Evolutionary conservation across 2,329 filamentous ascomycete species (phyloP), one percentile per base, ranked within the genome.

Genomic region (Myriosclerotinia scirpicola): DNA sequence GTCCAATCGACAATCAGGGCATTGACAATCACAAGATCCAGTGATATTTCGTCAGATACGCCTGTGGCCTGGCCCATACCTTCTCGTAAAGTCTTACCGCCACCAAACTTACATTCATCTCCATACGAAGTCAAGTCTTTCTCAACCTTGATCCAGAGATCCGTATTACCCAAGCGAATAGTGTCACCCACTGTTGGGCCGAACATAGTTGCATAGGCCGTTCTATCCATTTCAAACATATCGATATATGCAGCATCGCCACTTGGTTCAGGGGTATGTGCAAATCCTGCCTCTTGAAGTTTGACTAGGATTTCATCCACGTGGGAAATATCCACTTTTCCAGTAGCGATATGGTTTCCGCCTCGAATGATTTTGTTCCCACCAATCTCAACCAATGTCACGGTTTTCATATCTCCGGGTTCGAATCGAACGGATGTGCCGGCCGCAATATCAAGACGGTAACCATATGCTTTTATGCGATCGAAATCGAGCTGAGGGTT

Each of bases 51-150:
- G 73, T 94, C 90, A 0, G 84, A 79, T 54, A 91, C 84, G 5
- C 92, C 93, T 34, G 89, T 90, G 6, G 93, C 91, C 80, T 97
- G 93, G 3, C 93, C 94, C 93, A 98, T 98, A 42, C 94, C 94
- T 77, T 98, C 94, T 69, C 94, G 86, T 67, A 98, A 80, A 48
- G 92, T 95, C 83, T 98, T 98, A 56, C 94, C 94, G 54, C 94
- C 94, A 20, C 94, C 94, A 78, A 98, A 98, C 71, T 93, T 90
- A 77, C 93, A 97, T 80, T 98, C 94, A 70, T 98, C 94, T 11
- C 94, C 94, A 76, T 96, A 96, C 5, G 82, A 81, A 0, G 93
- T 94, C 73, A 90, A 81, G 75, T 98, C 94, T 69, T 88, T 90
- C 79, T 98, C 94, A 7, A 98, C 91, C 77, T 88, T 87, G 74